phyloP scores from a whole-genome alignment of 352 stramenopile species.

The Phytopythium oedochilum region DNA sequence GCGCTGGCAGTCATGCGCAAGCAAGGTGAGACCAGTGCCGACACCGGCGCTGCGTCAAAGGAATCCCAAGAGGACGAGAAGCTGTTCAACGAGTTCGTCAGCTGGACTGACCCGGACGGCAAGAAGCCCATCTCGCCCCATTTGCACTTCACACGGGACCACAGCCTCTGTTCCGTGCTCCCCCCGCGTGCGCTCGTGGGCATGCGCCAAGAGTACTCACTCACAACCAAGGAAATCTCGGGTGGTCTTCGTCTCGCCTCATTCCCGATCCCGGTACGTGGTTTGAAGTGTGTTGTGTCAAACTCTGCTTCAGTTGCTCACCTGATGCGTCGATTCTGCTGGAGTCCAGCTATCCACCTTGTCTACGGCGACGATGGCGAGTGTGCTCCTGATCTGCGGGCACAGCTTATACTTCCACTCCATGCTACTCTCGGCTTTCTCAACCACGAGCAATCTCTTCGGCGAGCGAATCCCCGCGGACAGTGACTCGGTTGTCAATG shows the following conservation, averaged over 20 bases:
- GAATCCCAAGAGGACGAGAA: constrained; percentile 69
- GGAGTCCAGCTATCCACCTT: constrained; percentile 41
- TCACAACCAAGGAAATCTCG: constrained; percentile 86
- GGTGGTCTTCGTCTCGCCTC: constrained; percentile 70
- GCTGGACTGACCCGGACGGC: constrained; percentile 54
- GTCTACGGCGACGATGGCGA: constrained; percentile 53
- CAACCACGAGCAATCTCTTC: constrained; percentile 65
- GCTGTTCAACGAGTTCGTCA: constrained; percentile 83
- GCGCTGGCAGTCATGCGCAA: constrained; percentile 67
- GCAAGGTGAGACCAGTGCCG: constrained; percentile 15
- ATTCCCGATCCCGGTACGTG: constrained; percentile 71
- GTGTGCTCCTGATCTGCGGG: constrained; percentile 74
- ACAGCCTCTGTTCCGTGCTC: constrained; percentile 67
- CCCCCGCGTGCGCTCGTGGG: constrained; percentile 36
- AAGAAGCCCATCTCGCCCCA: constrained; percentile 65
- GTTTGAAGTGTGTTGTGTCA: neutral
- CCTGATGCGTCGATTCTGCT: neutral
- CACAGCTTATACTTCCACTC: constrained; percentile 87
- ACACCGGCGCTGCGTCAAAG: constrained; percentile 9
- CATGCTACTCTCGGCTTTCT: constrained; percentile 70
- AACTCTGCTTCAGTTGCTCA: neutral
- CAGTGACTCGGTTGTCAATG: constrained; percentile 57
- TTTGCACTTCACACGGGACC: constrained; percentile 70
- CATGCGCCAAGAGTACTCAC: constrained; percentile 76
- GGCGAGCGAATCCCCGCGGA: constrained; percentile 54